A percentile compares a stretch with the other conserved stretches of the same genome.
phyloP scores from a whole-genome alignment of 225 moss, liverwort and hornwort genomes.

The Physcomitrium patens region DNA sequence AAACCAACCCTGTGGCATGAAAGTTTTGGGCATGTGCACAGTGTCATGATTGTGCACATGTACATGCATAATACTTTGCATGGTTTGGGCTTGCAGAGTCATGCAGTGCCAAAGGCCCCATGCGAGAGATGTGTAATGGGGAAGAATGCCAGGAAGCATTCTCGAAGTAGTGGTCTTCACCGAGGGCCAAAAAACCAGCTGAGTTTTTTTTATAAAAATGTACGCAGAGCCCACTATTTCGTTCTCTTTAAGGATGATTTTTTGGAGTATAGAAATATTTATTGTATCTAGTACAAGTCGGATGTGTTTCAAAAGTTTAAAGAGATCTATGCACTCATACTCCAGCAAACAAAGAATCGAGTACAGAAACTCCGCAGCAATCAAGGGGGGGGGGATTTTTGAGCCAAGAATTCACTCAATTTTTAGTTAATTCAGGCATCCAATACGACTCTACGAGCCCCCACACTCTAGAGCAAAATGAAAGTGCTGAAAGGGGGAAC shows the following conservation, averaged over 20 bases:
- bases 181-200: neutral
- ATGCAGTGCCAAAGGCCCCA: neutral
- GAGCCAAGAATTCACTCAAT: neutral
- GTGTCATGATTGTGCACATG: neutral
- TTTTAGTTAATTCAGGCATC: neutral
- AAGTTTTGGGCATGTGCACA: neutral
- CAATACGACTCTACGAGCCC: neutral
- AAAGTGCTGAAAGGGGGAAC: neutral
- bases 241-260: neutral
- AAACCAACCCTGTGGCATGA: neutral
- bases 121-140: neutral
- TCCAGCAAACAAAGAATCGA: neutral
- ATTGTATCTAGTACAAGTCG: neutral
- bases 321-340: neutral
- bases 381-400: neutral
- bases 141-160: neutral
- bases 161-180: neutral
- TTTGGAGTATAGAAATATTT: neutral
- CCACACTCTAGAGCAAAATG: neutral
- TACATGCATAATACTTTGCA: neutral
- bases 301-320: neutral
- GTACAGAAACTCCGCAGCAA: constrained; percentile 2
- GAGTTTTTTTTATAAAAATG: neutral
- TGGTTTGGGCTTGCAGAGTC: neutral
- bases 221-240: neutral